Evolutionary conservation across 768 basidiomycete genomes (phyloP).

Genomic region (Cytidiella melzeri): DNA sequence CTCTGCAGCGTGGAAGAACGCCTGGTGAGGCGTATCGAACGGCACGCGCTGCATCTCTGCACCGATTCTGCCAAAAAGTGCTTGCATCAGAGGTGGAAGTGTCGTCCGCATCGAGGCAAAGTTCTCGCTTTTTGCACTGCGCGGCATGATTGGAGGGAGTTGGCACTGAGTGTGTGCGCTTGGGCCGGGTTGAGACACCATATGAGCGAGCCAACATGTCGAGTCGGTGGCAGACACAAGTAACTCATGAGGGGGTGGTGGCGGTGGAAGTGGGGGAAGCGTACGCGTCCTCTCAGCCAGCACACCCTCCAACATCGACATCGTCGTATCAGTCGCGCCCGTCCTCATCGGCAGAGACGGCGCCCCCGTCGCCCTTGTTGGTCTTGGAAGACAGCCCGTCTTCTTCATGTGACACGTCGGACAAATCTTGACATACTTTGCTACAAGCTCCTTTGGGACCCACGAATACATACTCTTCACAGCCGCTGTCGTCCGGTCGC

Average conservation of each 20-base stretch:
- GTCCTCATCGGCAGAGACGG: conserved; percentile 1
- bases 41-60: neutral
- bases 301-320: neutral
- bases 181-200: conserved; percentile 9
- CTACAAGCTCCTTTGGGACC: conserved; percentile 80
- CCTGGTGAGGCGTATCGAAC: neutral
- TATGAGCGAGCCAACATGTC: conserved; percentile 6
- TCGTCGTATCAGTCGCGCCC: neutral
- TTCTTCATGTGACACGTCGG: conserved; percentile 61
- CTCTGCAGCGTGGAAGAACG: neutral
- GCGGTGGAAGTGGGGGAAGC: neutral
- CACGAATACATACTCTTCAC: conserved; percentile 70
- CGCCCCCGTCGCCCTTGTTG: neutral
- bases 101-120: neutral
- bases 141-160: neutral
- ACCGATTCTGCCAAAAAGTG: conserved; percentile 4
- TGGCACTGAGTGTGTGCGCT: conserved; percentile 1
- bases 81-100: conserved; percentile 12
- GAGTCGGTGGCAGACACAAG: conserved; percentile 2
- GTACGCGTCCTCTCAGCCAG: neutral
- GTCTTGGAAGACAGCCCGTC: conserved; percentile 11
- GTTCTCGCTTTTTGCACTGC: conserved; percentile 5
- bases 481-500: conserved; percentile 69
- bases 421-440: conserved; percentile 72
- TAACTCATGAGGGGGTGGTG: neutral